Percentiles rank a stretch among this genome's conserved stretches.
Conservation (phyloP, 2,329 filamentous ascomycete genomes). For the Colletotrichum limetticola region DNA sequence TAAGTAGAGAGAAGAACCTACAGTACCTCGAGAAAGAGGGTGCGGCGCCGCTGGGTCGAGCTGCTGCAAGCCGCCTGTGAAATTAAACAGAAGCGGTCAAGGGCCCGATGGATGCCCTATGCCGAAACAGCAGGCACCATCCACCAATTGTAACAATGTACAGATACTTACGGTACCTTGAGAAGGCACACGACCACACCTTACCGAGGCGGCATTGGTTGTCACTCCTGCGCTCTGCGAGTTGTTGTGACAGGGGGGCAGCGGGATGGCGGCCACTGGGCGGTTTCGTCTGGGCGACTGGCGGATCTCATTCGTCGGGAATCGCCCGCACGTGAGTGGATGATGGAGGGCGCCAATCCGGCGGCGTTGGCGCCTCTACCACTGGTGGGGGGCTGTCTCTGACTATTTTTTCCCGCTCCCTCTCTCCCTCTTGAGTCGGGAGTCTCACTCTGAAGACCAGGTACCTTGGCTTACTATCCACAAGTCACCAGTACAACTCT, state of each 20-base stretch:
- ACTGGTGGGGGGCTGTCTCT: slow-evolving; percentile 7
- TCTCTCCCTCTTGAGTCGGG: not conserved
- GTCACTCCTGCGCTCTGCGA: not conserved
- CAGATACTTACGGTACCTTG: not conserved
- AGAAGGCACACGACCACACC: not conserved
- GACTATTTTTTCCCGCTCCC: not conserved
- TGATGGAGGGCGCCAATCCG: slow-evolving; percentile 10
- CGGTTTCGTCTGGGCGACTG: slow-evolving; percentile 16
- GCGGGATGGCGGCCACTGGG: slow-evolving; percentile 11
- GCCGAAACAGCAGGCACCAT: slow-evolving; percentile 22
- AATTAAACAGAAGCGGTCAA: slow-evolving; percentile 33
- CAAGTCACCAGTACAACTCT: not conserved
- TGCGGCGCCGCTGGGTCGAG: not conserved
- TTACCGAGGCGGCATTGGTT: not conserved
- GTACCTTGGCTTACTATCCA: not conserved
- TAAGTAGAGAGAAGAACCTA: not conserved
- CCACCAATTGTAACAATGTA: not conserved
- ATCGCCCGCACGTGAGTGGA: slow-evolving; percentile 23
- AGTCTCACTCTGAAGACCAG: not conserved
- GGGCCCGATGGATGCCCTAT: slow-evolving; percentile 28
- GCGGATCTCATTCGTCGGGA: slow-evolving; percentile 18
- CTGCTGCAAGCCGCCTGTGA: slow-evolving; percentile 31
- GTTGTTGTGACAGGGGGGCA: slow-evolving; percentile 8
- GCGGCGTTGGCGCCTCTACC: slow-evolving; percentile 9
- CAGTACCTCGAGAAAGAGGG: not conserved